Evolutionary conservation across 306 rosid genomes (phyloP), one percentile per base, ranked within the genome.

Genomic region (Vigna radiata): DNA sequence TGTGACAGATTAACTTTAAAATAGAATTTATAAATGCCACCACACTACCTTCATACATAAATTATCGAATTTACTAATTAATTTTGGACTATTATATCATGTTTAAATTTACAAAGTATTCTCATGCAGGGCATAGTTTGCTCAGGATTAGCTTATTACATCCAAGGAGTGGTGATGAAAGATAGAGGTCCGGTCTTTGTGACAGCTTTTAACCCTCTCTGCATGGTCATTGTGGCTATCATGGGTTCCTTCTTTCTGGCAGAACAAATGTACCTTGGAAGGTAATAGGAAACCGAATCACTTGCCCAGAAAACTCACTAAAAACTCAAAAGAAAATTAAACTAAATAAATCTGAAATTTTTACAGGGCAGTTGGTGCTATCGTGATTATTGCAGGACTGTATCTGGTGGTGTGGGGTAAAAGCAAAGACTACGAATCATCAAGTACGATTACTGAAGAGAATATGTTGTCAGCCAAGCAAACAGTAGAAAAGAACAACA

Each of bases 391-490:
- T 36, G 60, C 16, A 0, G 98, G 98, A 0, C 71, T 95, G 50
- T 95, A 90, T 73, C 85, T 95, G 6, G 97, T 95, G 59, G 87
- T 95, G 16, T 92, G 99, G 98, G 98, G 98, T 6, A 95, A 95
- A 81, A 85, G 86, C 79, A 92, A 85, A 79, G 97, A 95, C 46
- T 73, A 88, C 64, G 60, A 58, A 11, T 48, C 81, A 55, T 56
- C 75, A 58, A 74, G 37, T 50, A n/a, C 83, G 66, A 25, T 55
- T 29, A 63, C 19, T 15, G 62, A 83, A 37, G 93, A 87, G 17
- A 17, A 81, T 8, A 37, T 18, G 46, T 77, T 77, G 15, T 55
- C 91, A 50, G 21, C 43, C 7, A 85, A 77, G 65, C 70, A 77
- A 75, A 75, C 47, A 19, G 17, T 7, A 60, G 87, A 86, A 10